A percentile compares a stretch with the other conserved stretches of the same genome.
Evolutionary conservation across 2,329 filamentous ascomycete species (phyloP).

Genomic region (Penicillium sp.): DNA sequence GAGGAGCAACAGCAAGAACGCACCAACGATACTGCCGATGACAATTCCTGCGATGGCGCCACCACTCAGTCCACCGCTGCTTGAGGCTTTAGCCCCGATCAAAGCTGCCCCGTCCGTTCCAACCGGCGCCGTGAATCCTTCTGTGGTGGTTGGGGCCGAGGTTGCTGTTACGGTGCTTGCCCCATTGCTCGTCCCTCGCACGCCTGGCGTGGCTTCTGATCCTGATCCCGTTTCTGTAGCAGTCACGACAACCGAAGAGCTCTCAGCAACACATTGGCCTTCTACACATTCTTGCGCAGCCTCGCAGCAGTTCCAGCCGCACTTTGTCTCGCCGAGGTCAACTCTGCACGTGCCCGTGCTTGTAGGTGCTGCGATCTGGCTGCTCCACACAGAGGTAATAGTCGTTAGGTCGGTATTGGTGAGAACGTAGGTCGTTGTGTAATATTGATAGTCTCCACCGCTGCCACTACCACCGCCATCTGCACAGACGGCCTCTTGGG

Average conservation of each 20-base stretch:
- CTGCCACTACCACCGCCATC: slow-evolving; percentile 20
- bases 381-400: slow-evolving; percentile 54
- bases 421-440: slow-evolving; percentile 54
- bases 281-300: slow-evolving; percentile 44
- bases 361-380: slow-evolving; percentile 25
- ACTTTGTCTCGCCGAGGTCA: slow-evolving; percentile 42
- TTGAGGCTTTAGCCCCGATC: slow-evolving; percentile 29
- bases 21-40: slow-evolving; percentile 46
- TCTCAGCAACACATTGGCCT: slow-evolving; percentile 40
- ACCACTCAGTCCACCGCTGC: slow-evolving; percentile 42
- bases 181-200: slow-evolving; percentile 45
- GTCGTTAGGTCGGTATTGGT: slow-evolving; percentile 54
- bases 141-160: slow-evolving; percentile 40
- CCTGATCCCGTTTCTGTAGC: slow-evolving; percentile 22
- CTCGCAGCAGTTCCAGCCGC: slow-evolving; percentile 46
- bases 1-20: slow-evolving; percentile 44
- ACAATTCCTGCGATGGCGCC: slow-evolving; percentile 53
- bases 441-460: slow-evolving; percentile 49
- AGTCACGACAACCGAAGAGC: slow-evolving; percentile 39
- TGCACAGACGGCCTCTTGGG: slow-evolving; percentile 49
- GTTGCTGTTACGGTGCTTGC: slow-evolving; percentile 44
- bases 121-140: slow-evolving; percentile 45
- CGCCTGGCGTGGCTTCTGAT: slow-evolving; percentile 32
- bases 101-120: slow-evolving; percentile 41
- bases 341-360: slow-evolving; percentile 44